Evolutionary conservation across 2,329 filamentous ascomycete species (phyloP).

Genomic region (Mariannaea elegans): DNA sequence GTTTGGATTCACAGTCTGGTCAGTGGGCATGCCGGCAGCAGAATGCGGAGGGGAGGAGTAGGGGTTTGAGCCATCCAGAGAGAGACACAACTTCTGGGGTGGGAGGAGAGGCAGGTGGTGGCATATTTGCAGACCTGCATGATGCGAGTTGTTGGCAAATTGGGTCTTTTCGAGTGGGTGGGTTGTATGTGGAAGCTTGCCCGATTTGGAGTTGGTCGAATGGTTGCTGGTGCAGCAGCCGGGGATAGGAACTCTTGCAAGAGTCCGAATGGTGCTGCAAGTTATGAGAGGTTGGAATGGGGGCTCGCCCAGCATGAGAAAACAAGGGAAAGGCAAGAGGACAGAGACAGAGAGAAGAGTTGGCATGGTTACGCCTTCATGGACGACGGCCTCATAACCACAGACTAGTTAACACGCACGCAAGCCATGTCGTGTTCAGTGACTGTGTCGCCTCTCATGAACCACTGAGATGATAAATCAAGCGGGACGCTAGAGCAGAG

Average conservation of each 20-base stretch:
- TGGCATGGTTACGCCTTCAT: slow-evolving; percentile 1
- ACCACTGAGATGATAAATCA: background rate
- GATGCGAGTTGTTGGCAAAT: slow-evolving; percentile 1
- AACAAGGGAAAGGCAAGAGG: background rate
- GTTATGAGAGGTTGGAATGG: background rate
- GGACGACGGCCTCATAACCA: background rate
- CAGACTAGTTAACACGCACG: no score
- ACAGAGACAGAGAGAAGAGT: slow-evolving; percentile 1
- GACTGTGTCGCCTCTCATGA: background rate
- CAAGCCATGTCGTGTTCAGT: background rate
- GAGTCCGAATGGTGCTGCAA: background rate
- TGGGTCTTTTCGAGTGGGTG: background rate
- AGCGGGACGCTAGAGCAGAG: slow-evolving; percentile 11
- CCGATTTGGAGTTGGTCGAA: background rate
- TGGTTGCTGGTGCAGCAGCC: background rate
- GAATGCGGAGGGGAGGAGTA: slow-evolving; percentile 1
- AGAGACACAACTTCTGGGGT: slow-evolving; percentile 18
- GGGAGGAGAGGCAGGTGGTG: background rate
- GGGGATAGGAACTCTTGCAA: slow-evolving; percentile 12
- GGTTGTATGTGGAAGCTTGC: background rate
- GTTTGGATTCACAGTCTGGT: slow-evolving; percentile 12
- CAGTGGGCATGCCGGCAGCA: slow-evolving; percentile 8
- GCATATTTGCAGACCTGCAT: slow-evolving; percentile 11
- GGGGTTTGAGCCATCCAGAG: slow-evolving; percentile 19
- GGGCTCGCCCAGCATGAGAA: background rate